Percentiles rank a stretch among this genome's conserved stretches.
phyloP scores from a whole-genome alignment of 2,329 filamentous ascomycete species.

The Magnaporthiopsis incrustans region DNA sequence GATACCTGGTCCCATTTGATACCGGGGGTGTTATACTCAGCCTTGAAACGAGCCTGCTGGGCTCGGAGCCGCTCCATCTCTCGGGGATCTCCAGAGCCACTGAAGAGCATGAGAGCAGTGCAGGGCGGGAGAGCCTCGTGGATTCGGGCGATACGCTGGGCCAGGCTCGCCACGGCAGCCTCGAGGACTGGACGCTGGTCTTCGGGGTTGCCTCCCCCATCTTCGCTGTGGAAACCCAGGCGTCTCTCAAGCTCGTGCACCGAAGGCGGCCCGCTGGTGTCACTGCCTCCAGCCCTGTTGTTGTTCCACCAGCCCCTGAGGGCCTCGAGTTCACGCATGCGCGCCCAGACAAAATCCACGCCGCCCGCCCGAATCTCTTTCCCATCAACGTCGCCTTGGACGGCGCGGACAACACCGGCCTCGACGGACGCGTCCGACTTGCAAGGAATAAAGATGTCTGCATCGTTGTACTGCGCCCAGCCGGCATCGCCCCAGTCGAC shows the following conservation, averaged over 20 bases:
- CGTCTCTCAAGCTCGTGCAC: slow-evolving; percentile 12
- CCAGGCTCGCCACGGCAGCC: slow-evolving; percentile 34
- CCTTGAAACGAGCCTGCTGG: slow-evolving; percentile 51
- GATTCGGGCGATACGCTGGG: slow-evolving; percentile 44
- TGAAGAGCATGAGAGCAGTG: slow-evolving; percentile 57
- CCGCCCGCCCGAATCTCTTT: slow-evolving; percentile 49
- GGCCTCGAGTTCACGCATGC: slow-evolving; percentile 58
- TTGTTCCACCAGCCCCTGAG: slow-evolving; percentile 61
- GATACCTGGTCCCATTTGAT: slow-evolving; percentile 59
- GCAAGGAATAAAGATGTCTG: slow-evolving; percentile 48
- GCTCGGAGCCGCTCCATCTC: slow-evolving; percentile 55
- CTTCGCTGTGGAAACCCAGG: slow-evolving; percentile 8
- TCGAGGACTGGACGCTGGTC: slow-evolving; percentile 26
- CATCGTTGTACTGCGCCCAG: slow-evolving; percentile 47
- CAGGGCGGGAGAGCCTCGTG: slow-evolving; percentile 53
- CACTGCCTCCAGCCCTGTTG: slow-evolving; percentile 33
- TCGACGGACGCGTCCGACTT: slow-evolving; percentile 51
- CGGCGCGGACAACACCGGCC: slow-evolving; percentile 46
- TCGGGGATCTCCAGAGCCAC: slow-evolving; percentile 59
- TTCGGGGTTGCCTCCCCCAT: background rate
- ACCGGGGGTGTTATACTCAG: slow-evolving; percentile 55
- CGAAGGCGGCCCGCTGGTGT: slow-evolving; percentile 26
- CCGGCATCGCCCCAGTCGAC: slow-evolving; percentile 84
- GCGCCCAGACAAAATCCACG: slow-evolving; percentile 60
- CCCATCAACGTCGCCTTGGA: slow-evolving; percentile 50